Evolutionary conservation across 2,329 filamentous ascomycete genomes (phyloP).

Genomic region (Chaetomiaceae sp.): DNA sequence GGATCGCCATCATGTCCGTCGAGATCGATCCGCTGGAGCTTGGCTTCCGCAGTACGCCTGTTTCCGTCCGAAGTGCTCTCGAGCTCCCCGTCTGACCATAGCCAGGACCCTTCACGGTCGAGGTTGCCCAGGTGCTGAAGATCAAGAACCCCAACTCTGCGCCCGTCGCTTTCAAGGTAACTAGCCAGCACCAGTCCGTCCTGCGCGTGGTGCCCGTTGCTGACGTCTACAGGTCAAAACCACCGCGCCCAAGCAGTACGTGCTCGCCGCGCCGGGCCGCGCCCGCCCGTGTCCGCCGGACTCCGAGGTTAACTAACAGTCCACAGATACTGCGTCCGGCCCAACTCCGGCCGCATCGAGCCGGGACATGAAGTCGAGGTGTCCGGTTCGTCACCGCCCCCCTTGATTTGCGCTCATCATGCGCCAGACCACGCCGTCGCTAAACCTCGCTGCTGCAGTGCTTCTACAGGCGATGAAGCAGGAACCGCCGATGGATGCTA

Average conservation of each 20-base stretch:
- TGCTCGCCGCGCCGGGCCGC: not conserved
- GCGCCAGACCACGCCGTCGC: conserved; percentile 18
- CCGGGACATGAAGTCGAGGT: conserved; percentile 87
- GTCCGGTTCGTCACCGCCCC: conserved; percentile 56
- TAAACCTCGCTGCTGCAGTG: conserved; percentile 54
- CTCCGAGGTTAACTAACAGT: conserved; percentile 19
- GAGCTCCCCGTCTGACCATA: conserved; percentile 11
- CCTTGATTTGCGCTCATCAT: no score
- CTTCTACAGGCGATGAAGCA: conserved; percentile 97
- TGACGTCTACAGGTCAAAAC: conserved; percentile 76
- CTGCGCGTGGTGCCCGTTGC: conserved; percentile 13
- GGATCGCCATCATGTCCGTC: conserved; percentile 69
- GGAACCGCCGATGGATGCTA: conserved; percentile 77
- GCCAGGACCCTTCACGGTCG: conserved; percentile 59
- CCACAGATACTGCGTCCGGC: conserved; percentile 87
- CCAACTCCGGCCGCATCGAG: conserved; percentile 94
- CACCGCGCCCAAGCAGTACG: conserved; percentile 94
- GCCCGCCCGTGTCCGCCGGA: not conserved
- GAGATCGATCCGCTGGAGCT: conserved; percentile 89
- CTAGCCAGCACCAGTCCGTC: conserved; percentile 6
- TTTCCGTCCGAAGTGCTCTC: conserved; percentile 21
- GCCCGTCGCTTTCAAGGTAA: conserved; percentile 65
- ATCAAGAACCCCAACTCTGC: conserved; percentile 58
- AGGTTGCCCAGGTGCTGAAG: conserved; percentile 58
- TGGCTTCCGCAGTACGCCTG: conserved; percentile 87